These are phyloP conservation scores for Penicillium digitatum DNA, from an alignment of 2,329 filamentous ascomycete genomes.

Conservation along the genomic window DNA sequence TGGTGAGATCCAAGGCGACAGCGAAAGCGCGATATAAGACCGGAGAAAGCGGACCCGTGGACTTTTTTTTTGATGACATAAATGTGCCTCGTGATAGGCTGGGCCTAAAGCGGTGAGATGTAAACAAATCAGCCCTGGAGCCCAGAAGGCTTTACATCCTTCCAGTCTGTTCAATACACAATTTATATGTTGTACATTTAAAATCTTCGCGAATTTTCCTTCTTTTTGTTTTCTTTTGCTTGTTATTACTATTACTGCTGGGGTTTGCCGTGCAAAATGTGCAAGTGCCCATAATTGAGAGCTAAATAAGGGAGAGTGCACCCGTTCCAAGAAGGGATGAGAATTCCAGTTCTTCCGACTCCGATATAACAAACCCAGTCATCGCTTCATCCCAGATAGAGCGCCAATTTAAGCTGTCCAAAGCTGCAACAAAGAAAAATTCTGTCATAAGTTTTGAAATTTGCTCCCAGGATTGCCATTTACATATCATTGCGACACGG, in stretches of 20 bases:
- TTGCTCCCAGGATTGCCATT: conserved; percentile 32
- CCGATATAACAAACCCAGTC: conserved; percentile 18
- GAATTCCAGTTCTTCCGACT: conserved; percentile 13
- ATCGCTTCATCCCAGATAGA: conserved; percentile 33
- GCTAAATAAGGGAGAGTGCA: neutral
- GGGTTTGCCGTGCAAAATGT: neutral
- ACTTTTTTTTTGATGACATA: conserved; percentile 14
- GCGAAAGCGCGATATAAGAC: conserved; percentile 18
- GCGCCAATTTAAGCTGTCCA: conserved; percentile 27
- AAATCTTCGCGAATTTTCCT: neutral
- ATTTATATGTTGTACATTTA: neutral
- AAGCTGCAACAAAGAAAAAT: conserved; percentile 28
- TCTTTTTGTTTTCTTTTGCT: neutral
- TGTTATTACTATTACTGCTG: neutral
- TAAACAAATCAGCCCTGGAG: neutral
- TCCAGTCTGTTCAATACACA: neutral
- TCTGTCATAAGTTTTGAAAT: conserved; percentile 25
- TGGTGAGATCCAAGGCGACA: conserved; percentile 6
- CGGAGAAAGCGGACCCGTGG: conserved; percentile 8
- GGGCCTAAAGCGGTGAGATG: neutral
- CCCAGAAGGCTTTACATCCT: neutral
- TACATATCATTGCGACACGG: conserved; percentile 24
- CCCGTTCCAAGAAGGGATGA: conserved; percentile 1
- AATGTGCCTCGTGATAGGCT: conserved; percentile 5
- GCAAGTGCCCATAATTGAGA: neutral